Evolutionary conservation across 192 early-diverging fungal genomes (phyloP), one percentile per base, ranked within the genome.

Genomic region (Coemansia sp.): DNA sequence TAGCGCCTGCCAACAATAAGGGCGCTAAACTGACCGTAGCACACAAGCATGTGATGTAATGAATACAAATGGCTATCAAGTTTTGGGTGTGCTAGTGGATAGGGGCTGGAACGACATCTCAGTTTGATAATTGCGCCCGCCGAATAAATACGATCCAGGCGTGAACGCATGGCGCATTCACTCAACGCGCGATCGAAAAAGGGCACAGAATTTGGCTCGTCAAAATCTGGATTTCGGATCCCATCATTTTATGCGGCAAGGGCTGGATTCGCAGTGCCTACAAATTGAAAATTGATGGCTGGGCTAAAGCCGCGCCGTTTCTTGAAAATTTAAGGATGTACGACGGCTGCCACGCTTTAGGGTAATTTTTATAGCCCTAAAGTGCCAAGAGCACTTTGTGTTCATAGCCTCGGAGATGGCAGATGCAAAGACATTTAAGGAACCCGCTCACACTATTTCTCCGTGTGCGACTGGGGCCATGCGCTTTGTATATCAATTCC

Each of bases 261-360:
- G 35, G 24, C 4, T 21, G 14, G 31, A 41, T 37, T 9, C 3
- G 35, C 35, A 10, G 5, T 39, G 13, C 54, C 39, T 67, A 67
- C 54, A 67, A 67, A 67, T 56, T 4, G 16, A n/a, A 42, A 45
- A 10, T 14, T 11, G 33, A 9, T 29, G 27, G 14, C 46, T 44
- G 54, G 51, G 66, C 54, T 44, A 64, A 46, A 40, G 66, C 66
- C 59, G 59, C 59, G 59, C 21, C 17, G 16, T 11, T 2, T 31
- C 10, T 42, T n/a, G 14, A n/a, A 11, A 36, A 31, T 67, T 59
- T 59, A 74, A 74, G 62, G 50, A 65, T 67, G 31, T 29, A 79
- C 77, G 77, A 79, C 72, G 77, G 72, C 68, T 79, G 77, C 72
- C 72, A 79, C 77, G 77, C 73, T 74, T 74, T 74, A 48, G 40